Evolutionary conservation across 1,284 basidiomycete species (phyloP), one percentile per base, ranked within the genome.

Genomic region (Pseudozyma sp.): DNA sequence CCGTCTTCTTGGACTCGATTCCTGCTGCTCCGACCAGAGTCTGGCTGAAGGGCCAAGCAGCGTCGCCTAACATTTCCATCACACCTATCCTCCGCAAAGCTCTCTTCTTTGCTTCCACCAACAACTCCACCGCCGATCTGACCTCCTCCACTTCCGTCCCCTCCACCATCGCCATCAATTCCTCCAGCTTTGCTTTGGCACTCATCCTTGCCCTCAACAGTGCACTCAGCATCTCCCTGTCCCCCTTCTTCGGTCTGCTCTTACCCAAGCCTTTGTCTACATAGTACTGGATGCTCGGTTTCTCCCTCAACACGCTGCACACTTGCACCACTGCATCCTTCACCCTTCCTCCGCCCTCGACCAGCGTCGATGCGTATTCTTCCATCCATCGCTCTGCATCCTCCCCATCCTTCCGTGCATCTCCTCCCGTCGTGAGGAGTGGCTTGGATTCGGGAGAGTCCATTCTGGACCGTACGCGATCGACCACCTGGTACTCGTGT

Each of bases 401-500:
- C 51, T 16, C 19, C 30, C 19, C 16, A 19, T 29, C 24, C 39
- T 10, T 14, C 9, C 35, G 35, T 19, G 11, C 51, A 10, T 34
- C 19, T 7, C 40, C 39, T 5, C 34, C 31, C 2, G 57, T 57
- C 10, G 24, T 24, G 24, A 50, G 30, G 4, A 40, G 55, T 16
- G 48, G 29, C 1, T 31, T 57, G 14, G 34, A 33, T 2, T 46
- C 54, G 7, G 54, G 4, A 8, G 43, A 7, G 7, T 33, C 31
- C 8, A 31, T 49, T 5, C 37, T 14, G 40, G 16, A 42, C 4
- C 55, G 68, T n/a, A 75, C 37, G 4, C 34, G 13, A 29, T 75
- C 72, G 33, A 75, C 72, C 4, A 70, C 13, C 30, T 75, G 63
- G 47, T 75, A 75, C 54, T 75, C 72, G 39, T 64, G 56, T 53